phyloP scores from a whole-genome alignment of 768 basidiomycete genomes.

The Amanita exitialis region DNA sequence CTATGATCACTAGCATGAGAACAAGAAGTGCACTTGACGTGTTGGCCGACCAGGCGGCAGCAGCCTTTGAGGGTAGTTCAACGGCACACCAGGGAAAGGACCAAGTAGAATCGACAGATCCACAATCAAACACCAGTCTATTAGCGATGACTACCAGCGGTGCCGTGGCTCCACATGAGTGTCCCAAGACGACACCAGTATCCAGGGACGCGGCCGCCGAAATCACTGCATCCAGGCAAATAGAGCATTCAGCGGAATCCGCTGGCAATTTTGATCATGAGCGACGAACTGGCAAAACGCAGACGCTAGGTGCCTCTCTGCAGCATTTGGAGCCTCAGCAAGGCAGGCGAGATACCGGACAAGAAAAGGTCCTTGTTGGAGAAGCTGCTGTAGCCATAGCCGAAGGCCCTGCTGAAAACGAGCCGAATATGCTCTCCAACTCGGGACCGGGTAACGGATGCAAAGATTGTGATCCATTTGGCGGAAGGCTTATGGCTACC shows the following conservation, averaged over 20 bases:
- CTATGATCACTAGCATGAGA: neutral
- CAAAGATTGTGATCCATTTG: neutral
- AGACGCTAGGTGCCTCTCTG: too few relatives aligned
- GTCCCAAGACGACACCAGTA: neutral
- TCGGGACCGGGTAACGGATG: neutral
- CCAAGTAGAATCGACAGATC: neutral
- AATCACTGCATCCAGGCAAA: neutral
- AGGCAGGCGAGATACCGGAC: neutral
- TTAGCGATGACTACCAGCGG: neutral
- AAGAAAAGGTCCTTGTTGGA: neutral
- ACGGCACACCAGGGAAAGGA: neutral
- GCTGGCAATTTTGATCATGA: neutral
- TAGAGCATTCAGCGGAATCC: neutral
- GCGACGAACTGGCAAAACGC: neutral
- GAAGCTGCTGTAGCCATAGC: neutral
- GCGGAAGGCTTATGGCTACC: neutral
- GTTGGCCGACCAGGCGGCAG: slow-evolving; percentile 64
- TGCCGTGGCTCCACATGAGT: neutral
- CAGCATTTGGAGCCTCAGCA: neutral
- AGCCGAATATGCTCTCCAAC: too few relatives aligned
- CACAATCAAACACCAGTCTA: neutral
- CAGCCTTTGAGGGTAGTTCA: slow-evolving; percentile 29
- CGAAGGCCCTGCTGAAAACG: neutral
- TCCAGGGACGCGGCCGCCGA: neutral
- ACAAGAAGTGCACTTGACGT: slow-evolving; percentile 53